A percentile compares a stretch with the other conserved stretches of the same genome.
phyloP scores from a whole-genome alignment of 441 rosid genomes.

The Brassica balearica region DNA sequence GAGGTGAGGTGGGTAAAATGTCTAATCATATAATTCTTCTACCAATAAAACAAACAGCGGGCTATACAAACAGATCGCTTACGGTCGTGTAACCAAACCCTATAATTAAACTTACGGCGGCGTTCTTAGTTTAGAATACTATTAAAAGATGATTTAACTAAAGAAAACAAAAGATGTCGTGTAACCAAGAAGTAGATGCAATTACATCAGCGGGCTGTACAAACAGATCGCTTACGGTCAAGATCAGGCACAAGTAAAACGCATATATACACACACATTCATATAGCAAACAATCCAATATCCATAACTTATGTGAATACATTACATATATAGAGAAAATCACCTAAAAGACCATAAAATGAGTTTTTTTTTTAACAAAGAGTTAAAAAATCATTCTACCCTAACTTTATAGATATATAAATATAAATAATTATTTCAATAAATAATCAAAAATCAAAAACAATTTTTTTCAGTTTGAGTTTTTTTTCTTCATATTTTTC shows the following conservation, averaged over 20 bases:
- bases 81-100: no score
- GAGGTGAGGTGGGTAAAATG: slow-evolving; percentile 10
- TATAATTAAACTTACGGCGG: background rate
- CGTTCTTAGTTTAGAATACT: slow-evolving; percentile 3
- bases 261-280: background rate
- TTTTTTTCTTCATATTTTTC: no score
- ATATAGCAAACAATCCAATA: background rate
- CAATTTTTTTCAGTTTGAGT: no score
- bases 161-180: slow-evolving; percentile 32
- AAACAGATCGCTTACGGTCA: slow-evolving; percentile 29
- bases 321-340: background rate
- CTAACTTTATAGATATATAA: no score
- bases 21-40: slow-evolving; percentile 14
- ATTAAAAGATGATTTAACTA: background rate
- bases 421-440: no score
- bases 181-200: background rate
- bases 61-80: no score
- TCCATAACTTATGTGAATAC: background rate
- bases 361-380: no score
- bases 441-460: no score
- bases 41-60: background rate
- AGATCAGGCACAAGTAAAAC: slow-evolving; percentile 19
- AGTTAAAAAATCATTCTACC: no score
- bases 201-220: slow-evolving; percentile 7
- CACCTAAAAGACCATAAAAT: no score